Base-by-base conservation (phyloP, 306 rosid species). In the Comarum palustre region DNA sequence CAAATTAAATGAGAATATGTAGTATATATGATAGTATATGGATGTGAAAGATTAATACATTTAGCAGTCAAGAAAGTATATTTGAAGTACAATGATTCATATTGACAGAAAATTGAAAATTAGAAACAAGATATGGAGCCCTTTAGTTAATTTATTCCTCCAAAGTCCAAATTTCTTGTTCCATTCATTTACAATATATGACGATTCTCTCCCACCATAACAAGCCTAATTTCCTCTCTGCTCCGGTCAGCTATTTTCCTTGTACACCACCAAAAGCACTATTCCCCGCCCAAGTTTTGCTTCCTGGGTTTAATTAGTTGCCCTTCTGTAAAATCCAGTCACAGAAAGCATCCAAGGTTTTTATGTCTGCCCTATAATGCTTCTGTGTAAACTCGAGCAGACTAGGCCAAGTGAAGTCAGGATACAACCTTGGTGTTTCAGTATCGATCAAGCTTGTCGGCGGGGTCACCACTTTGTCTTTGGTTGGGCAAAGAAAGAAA, bases 401-500 rank as follows among this genome's bases (percentile, higher is more conserved):
- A 51, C 39, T 69, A 20, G 88, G 79, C 97, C 98, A 93, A 20
- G 70, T 90, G 76, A 93, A 93, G 4, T 90, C 93, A 4, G 93
- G 97, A 63, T 82, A 90, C 11, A 4, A 3, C 78, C 89, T 84
- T 73, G 90, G 96, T 66, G 73, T 90, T 32, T 86, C 82, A 4
- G 25, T 16, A 67, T 12, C 77, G 5, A 87, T 77, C 38, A 93
- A 79, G 11, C 73, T 75, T 9, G 46, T 42, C 42, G 98, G 97
- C 51, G 98, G 90, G 15, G 74, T 79, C 3, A 93, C 88, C 69
- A 87, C 73, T 72, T 75, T 84, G 64, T 87, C 89, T 68, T 2
- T 57, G 58, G 24, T 81, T 77, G 98, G 98, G 68, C 93, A 86
- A 0, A 93, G 75, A 78, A 93, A 93, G 77, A 90, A 93, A n/a